These are phyloP conservation scores for Tylopilus sp. DNA, from an alignment of 768 basidiomycete genomes.

Conservation along the genomic window DNA sequence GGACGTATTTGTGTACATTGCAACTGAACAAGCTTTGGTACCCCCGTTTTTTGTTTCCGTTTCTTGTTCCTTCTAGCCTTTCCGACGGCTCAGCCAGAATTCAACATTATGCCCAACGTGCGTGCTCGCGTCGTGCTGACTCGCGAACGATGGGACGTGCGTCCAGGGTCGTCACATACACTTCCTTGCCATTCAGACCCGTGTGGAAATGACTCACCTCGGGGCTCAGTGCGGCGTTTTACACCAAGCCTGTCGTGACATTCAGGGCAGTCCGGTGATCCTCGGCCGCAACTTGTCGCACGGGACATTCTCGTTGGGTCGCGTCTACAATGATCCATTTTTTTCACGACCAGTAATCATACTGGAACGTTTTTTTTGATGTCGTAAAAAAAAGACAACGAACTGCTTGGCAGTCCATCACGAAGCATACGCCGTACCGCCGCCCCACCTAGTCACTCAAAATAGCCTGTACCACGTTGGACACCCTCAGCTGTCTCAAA, in stretches of 20 bases:
- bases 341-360: neutral
- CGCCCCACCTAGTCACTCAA: slow-evolving; percentile 55
- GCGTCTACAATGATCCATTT: no score
- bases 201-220: neutral
- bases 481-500: slow-evolving; percentile 83
- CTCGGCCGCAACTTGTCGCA: no score
- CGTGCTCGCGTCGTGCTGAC: neutral
- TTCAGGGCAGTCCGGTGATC: neutral
- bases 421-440: neutral
- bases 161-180: neutral
- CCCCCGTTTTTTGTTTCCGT: no score
- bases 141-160: neutral
- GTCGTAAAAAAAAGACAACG: neutral
- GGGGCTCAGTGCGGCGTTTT: neutral
- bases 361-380: no score
- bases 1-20: no score
- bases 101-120: neutral
- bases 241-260: neutral
- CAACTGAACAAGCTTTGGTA: no score
- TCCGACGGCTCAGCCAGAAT: neutral
- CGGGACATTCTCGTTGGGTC: neutral
- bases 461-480: slow-evolving; percentile 91
- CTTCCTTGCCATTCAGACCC: neutral
- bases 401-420: neutral
- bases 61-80: no score